These are phyloP conservation scores for Wakefieldia striispora DNA, from an alignment of 768 basidiomycete species.

Conservation along the genomic window DNA sequence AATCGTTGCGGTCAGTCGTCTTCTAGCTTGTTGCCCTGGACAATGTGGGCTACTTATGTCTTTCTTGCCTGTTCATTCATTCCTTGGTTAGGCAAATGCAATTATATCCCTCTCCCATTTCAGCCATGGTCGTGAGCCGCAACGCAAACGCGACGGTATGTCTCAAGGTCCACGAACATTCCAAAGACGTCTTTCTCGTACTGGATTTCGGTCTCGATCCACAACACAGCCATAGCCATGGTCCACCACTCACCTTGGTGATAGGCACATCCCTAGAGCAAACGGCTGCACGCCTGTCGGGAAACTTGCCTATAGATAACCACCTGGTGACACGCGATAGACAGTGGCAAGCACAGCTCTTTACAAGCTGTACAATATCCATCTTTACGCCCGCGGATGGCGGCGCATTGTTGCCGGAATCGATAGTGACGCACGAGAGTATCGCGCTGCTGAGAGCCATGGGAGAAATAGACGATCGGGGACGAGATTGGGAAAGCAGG, in stretches of 20 bases:
- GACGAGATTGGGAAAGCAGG: constrained; percentile 8
- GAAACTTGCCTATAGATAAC: constrained; percentile 46
- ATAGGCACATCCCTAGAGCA: constrained; percentile 46
- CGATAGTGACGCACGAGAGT: constrained; percentile 45
- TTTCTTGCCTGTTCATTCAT: not conserved
- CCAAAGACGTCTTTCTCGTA: constrained; percentile 45
- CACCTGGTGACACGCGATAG: constrained; percentile 40
- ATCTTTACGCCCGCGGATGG: constrained; percentile 41
- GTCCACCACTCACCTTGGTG: constrained; percentile 48
- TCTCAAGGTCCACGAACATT: constrained; percentile 32
- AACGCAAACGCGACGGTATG: constrained; percentile 59
- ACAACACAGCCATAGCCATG: constrained; percentile 32
- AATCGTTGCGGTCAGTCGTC: constrained; percentile 23
- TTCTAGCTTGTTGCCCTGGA: no score
- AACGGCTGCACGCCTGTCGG: constrained; percentile 44
- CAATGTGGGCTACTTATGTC: not conserved
- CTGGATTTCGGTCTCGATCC: constrained; percentile 59
- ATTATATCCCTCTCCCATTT: constrained; percentile 14
- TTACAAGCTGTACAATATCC: constrained; percentile 57
- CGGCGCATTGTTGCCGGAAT: constrained; percentile 16
- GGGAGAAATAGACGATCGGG: constrained; percentile 37
- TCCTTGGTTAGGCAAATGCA: constrained; percentile 25
- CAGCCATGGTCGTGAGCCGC: constrained; percentile 53
- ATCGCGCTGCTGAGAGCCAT: constrained; percentile 42
- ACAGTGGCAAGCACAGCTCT: constrained; percentile 63